These are phyloP conservation scores for Trypanosoma vivax DNA, from an alignment of 208 protist species.

Conservation along the genomic window DNA sequence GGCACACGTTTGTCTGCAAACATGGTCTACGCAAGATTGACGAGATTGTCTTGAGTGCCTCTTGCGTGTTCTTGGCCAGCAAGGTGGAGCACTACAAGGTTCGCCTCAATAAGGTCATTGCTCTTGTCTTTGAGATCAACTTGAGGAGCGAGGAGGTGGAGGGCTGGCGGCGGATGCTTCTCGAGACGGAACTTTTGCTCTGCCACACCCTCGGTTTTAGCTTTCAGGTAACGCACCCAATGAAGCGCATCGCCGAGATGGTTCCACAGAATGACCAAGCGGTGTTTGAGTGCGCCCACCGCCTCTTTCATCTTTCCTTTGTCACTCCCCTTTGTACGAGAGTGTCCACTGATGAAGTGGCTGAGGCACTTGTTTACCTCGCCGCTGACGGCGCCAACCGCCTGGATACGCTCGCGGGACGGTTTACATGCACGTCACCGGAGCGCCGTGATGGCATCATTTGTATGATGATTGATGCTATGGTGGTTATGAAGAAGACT, in stretches of 20 bases:
- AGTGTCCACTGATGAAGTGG: slow-evolving; percentile 33
- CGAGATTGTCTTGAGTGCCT: slow-evolving; percentile 61
- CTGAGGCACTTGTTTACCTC: slow-evolving; percentile 45
- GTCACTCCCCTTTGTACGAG: slow-evolving; percentile 60
- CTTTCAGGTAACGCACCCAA: slow-evolving; percentile 67
- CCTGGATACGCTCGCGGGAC: slow-evolving; percentile 19
- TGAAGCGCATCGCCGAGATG: slow-evolving; percentile 32
- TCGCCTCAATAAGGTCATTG: slow-evolving; percentile 49
- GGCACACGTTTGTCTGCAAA: slow-evolving; percentile 69
- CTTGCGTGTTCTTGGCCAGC: slow-evolving; percentile 75
- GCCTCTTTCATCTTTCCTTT: slow-evolving; percentile 62
- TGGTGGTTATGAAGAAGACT: slow-evolving; percentile 65
- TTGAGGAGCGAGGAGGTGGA: slow-evolving; percentile 25
- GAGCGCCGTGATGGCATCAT: slow-evolving; percentile 55
- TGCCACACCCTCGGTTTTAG: slow-evolving; percentile 71
- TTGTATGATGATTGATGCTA: slow-evolving; percentile 63
- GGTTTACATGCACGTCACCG: slow-evolving; percentile 15
- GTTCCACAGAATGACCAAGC: slow-evolving; percentile 20
- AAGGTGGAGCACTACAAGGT: slow-evolving; percentile 85
- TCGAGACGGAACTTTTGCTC: slow-evolving; percentile 72
- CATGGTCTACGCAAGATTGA: slow-evolving; percentile 54
- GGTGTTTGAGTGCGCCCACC: slow-evolving; percentile 41
- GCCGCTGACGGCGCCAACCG: slow-evolving; percentile 24
- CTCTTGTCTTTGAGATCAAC: slow-evolving; percentile 55
- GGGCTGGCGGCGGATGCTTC: slow-evolving; percentile 50